Base-by-base conservation (phyloP, 2,329 filamentous ascomycete species). In the Drechmeria coniospora region DNA sequence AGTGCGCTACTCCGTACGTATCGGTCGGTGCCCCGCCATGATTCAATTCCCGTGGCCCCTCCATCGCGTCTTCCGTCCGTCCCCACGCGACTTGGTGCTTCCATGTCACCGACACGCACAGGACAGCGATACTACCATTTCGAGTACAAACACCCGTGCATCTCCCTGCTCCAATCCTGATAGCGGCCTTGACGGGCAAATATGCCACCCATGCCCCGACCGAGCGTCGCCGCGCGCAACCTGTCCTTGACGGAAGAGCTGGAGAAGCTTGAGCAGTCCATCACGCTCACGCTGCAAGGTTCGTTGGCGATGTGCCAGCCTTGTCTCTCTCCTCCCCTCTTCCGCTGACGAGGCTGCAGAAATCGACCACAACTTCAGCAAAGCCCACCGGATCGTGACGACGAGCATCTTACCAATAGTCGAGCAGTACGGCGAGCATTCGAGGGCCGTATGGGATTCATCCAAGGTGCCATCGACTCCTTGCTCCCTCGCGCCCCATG, bases 281-380 rank as follows among this genome's bases (percentile, higher is more conserved):
- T 98, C 42, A 98, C 90, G 0, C 64, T 95, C 22, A 95, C 87
- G 0, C 63, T 98, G 14, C 90, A 95, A 75, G 83, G 82, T 79
- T 51, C 33, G 43, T 39, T 11, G 14, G 15, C 24, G 15, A 8
- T 12, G 9, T n/a, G n/a, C n/a, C n/a, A n/a, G n/a, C n/a, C n/a
- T n/a, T n/a, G n/a, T n/a, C n/a, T n/a, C 1, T 6, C 18, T 22
- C 15, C 11, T 25, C 35, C 31, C 34, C 28, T 40, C 15, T 25
- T 4, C 6, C 12, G 17, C 15, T 19, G 15, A 33, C 21, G 14
- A 5, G 22, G 9, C 9, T 14, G 6, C 44, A 92, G 90, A 98
- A 62, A 98, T 98, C 58, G 90, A 98, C 51, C 80, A 83, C 54
- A 98, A 98, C 57, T 98, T 98, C 53, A 94, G 82, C 58, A 83